Conservation (phyloP, 2,329 filamentous ascomycete genomes). For the Myrmaecium sp. region DNA sequence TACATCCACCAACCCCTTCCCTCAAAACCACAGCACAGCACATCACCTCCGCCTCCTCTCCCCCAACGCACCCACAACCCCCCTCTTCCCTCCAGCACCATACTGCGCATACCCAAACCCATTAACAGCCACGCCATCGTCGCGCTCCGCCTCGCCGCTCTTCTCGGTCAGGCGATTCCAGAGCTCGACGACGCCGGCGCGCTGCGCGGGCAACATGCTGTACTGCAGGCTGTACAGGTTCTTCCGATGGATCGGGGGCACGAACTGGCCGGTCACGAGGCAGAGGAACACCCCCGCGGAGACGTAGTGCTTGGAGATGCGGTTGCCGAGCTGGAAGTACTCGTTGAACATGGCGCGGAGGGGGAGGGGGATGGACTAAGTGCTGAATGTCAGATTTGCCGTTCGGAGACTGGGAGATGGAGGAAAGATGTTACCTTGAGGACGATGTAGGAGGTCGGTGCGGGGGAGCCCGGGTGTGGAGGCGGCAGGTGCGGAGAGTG, state of each 20-base stretch:
- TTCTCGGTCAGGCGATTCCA: slow-evolving; percentile 47
- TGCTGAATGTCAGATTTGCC: not conserved
- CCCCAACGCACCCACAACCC: too few species aligned
- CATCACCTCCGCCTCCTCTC: too few species aligned
- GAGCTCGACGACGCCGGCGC: slow-evolving; percentile 69
- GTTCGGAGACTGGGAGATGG: slow-evolving; percentile 3
- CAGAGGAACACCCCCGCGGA: slow-evolving; percentile 77
- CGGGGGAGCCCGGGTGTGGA: slow-evolving; percentile 20
- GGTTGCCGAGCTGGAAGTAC: slow-evolving; percentile 85
- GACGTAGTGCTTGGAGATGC: slow-evolving; percentile 89
- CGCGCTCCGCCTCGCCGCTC: slow-evolving; percentile 2
- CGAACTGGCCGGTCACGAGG: slow-evolving; percentile 76
- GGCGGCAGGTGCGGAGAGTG: slow-evolving; percentile 21
- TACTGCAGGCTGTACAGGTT: slow-evolving; percentile 95
- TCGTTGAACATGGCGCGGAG: slow-evolving; percentile 94
- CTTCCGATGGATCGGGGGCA: slow-evolving; percentile 85
- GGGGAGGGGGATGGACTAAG: slow-evolving; percentile 75
- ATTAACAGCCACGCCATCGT: not conserved
- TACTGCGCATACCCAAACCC: not conserved
- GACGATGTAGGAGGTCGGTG: slow-evolving; percentile 66
- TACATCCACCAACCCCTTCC: too few species aligned
- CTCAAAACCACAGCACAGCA: too few species aligned
- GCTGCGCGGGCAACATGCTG: slow-evolving; percentile 77
- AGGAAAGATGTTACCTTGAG: slow-evolving; percentile 61
- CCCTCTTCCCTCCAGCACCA: too few species aligned